These are phyloP conservation scores for Nicotiana sylvestris DNA, from an alignment of 257 asterid genomes.

Conservation along the genomic window DNA sequence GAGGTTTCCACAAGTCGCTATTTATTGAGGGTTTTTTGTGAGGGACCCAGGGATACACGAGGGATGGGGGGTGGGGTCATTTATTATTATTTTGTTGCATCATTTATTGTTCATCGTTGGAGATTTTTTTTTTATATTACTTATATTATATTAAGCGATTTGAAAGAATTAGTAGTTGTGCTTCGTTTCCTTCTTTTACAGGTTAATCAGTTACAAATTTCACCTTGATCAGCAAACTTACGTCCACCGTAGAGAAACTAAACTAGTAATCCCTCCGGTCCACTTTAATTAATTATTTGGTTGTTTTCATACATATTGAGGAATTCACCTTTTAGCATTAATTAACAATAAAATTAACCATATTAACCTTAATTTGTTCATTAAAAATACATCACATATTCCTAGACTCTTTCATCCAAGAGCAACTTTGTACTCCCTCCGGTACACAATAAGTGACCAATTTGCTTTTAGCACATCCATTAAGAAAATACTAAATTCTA, in stretches of 20 bases:
- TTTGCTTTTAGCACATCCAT: too few species aligned
- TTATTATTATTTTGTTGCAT: neutral
- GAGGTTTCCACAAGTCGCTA: conserved; percentile 8
- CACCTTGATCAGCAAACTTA: neutral
- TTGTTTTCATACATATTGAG: too few species aligned
- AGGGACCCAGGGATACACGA: neutral
- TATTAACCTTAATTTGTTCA: too few species aligned
- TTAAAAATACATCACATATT: too few species aligned
- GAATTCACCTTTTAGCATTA: too few species aligned
- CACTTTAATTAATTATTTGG: too few species aligned
- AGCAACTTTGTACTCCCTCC: too few species aligned
- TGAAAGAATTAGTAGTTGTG: neutral
- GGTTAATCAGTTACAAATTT: neutral
- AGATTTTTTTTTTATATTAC: neutral
- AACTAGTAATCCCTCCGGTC: too few species aligned
- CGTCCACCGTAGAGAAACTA: neutral
- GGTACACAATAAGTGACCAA: too few species aligned
- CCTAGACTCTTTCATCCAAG: too few species aligned
- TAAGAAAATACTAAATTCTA: too few species aligned
- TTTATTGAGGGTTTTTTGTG: neutral
- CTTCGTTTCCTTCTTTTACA: neutral
- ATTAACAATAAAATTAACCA: too few species aligned
- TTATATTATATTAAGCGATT: neutral
- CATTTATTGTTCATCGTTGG: neutral
- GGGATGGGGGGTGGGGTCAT: neutral